Percentiles rank a stretch among this genome's conserved stretches.
Evolutionary conservation across 2,329 filamentous ascomycete species (phyloP).

Genomic region (Botrytis pseudocinerea): DNA sequence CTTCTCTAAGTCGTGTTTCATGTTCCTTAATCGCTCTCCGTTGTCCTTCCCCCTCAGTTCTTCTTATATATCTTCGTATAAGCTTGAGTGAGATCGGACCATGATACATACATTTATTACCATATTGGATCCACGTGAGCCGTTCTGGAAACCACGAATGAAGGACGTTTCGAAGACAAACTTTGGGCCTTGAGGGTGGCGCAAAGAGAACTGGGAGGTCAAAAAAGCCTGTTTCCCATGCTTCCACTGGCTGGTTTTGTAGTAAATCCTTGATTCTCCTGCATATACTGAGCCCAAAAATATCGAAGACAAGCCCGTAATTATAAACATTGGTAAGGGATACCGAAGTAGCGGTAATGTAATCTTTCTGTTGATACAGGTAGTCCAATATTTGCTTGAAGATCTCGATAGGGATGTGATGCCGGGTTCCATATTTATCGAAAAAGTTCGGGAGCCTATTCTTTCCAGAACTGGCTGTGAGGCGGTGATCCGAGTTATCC

Average conservation of each 20-base stretch:
- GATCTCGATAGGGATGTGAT: neutral
- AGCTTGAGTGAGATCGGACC: neutral
- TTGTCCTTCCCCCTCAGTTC: neutral
- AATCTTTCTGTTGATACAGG: neutral
- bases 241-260: neutral
- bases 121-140: neutral
- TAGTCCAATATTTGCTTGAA: neutral
- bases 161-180: neutral
- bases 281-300: neutral
- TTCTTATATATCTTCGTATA: neutral
- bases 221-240: neutral
- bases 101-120: neutral
- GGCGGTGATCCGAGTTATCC: neutral
- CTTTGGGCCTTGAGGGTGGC: neutral
- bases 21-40: neutral
- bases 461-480: neutral
- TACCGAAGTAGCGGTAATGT: neutral
- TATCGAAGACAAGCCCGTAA: neutral
- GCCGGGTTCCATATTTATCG: neutral
- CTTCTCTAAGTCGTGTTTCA: neutral
- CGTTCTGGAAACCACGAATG: neutral
- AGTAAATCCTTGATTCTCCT: neutral
- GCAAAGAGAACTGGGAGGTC: neutral
- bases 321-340: neutral
- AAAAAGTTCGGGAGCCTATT: neutral